These are phyloP conservation scores for Calonectria crousiana DNA, from an alignment of 2,329 filamentous ascomycete species.

Conservation along the genomic window DNA sequence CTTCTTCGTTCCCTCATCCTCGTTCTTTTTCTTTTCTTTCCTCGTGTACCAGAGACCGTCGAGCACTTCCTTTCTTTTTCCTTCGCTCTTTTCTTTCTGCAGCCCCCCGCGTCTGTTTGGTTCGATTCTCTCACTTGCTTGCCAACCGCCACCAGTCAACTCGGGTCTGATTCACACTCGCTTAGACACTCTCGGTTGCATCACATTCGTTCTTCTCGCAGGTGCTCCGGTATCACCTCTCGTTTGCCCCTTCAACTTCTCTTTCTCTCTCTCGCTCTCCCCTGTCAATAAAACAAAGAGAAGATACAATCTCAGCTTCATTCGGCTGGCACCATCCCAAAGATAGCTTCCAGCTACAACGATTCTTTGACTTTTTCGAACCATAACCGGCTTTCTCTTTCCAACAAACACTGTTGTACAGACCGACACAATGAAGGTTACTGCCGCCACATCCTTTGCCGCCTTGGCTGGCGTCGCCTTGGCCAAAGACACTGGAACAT, in stretches of 20 bases:
- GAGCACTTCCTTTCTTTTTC: constrained; percentile 52
- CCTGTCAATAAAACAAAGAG: constrained; percentile 26
- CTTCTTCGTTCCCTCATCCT: constrained; percentile 37
- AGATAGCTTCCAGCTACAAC: constrained; percentile 32
- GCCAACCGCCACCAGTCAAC: constrained; percentile 35
- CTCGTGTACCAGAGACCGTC: constrained; percentile 45
- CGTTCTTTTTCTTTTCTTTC: constrained; percentile 35
- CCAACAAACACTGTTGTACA: neutral
- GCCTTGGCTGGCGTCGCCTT: constrained; percentile 53
- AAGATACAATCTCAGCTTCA: constrained; percentile 25
- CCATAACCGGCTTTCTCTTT: neutral
- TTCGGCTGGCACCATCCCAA: constrained; percentile 40
- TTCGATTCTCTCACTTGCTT: constrained; percentile 42
- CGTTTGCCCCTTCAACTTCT: constrained; percentile 26
- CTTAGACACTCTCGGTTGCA: constrained; percentile 35
- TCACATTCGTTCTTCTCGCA: constrained; percentile 44
- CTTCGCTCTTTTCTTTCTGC: constrained; percentile 36
- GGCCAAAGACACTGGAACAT: constrained; percentile 63
- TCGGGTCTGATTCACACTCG: constrained; percentile 36
- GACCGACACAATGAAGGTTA: constrained; percentile 52
- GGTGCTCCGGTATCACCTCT: constrained; percentile 52
- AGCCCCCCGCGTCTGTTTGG: constrained; percentile 42
- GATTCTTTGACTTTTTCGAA: neutral
- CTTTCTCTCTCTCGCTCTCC: constrained; percentile 17
- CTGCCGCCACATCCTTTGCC: constrained; percentile 48